Conservation (phyloP, 2,329 filamentous ascomycete genomes). For the Graphiopsis chlorocephala region DNA sequence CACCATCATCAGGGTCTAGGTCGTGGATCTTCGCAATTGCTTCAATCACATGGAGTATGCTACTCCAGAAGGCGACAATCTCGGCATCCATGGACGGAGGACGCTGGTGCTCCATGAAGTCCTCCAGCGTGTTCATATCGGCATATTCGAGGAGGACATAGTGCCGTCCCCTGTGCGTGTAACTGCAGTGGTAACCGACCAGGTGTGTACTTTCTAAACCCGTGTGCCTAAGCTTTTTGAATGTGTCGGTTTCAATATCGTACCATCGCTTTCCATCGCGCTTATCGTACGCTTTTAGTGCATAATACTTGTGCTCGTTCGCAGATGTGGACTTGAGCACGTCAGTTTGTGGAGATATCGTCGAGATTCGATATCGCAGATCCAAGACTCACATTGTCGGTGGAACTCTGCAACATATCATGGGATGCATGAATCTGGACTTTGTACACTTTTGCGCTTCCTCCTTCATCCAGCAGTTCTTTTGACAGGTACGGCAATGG, state of each 20-base stretch:
- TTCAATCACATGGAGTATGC: slow-evolving; percentile 30
- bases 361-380: too few species aligned
- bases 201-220: slow-evolving; percentile 15
- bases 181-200: slow-evolving; percentile 28
- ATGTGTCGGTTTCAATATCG: background rate
- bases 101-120: slow-evolving; percentile 27
- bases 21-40: slow-evolving; percentile 28
- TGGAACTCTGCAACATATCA: background rate
- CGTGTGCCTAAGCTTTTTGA: background rate
- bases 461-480: background rate
- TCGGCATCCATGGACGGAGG: slow-evolving; percentile 25
- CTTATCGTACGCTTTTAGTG: slow-evolving; percentile 15
- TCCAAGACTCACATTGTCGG: too few species aligned
- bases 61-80: slow-evolving; percentile 35
- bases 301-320: slow-evolving; percentile 7
- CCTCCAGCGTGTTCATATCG: slow-evolving; percentile 33
- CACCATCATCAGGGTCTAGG: background rate
- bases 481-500: slow-evolving; percentile 1
- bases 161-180: slow-evolving; percentile 26
- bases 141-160: slow-evolving; percentile 39
- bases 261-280: background rate
- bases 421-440: slow-evolving; percentile 12
- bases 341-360: too few species aligned
- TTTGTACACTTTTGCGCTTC: slow-evolving; percentile 1
- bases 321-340: too few species aligned